phyloP scores from a whole-genome alignment of 164 flowering plant species.

The Umbilicus rupestris region DNA sequence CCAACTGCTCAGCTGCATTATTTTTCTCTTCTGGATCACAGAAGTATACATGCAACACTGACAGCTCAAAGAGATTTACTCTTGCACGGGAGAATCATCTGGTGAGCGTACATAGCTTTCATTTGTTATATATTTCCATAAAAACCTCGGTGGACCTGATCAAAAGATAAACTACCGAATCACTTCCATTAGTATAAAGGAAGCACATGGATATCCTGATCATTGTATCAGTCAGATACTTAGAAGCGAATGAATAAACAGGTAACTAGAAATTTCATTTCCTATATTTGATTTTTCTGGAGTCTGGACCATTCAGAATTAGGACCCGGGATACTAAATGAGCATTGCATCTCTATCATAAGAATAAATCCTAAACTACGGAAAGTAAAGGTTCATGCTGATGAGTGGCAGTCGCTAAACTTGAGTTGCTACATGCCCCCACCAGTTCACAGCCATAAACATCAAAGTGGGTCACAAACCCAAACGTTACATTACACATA shows the following conservation, averaged over 20 bases:
- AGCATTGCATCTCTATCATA: not conserved
- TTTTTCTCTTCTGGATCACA: not conserved
- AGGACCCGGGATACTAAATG: no score
- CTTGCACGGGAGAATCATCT: conserved; percentile 5
- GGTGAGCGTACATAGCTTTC: not conserved
- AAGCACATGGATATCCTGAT: not conserved
- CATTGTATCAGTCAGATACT: not conserved
- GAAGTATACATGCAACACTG: not conserved
- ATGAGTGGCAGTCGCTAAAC: not conserved
- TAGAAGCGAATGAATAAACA: not conserved
- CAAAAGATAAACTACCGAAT: not conserved
- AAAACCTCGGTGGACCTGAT: not conserved
- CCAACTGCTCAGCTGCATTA: not conserved
- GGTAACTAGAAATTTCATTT: not conserved
- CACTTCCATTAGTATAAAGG: not conserved
- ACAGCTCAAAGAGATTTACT: not conserved
- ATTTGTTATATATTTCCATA: not conserved
- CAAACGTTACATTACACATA: not conserved
- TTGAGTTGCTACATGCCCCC: not conserved
- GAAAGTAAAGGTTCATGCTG: not conserved
- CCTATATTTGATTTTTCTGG: not conserved
- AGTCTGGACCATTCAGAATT: no score
- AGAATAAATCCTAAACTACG: not conserved
- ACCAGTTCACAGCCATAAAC: not conserved
- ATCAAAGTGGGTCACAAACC: not conserved